Conservation (phyloP, 2,329 filamentous ascomycete genomes). For the Curvularia hawaiiensis region DNA sequence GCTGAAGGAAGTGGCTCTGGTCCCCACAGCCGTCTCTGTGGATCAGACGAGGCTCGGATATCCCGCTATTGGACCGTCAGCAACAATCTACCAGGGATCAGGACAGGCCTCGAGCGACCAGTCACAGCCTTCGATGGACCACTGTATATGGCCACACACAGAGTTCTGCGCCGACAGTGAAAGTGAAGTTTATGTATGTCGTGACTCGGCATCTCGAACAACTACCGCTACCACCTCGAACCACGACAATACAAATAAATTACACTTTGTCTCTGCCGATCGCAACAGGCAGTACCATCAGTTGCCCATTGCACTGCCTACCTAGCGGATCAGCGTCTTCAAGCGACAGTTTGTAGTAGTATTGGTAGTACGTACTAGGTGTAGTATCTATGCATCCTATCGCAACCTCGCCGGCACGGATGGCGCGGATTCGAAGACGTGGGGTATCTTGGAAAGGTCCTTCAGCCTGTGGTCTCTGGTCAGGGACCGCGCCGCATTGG, state of each 20-base stretch:
- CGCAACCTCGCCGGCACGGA: constrained; percentile 1
- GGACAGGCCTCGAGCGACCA: constrained; percentile 2
- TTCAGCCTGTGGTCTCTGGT: constrained; percentile 7
- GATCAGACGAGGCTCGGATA: constrained; percentile 8
- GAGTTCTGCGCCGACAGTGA: not conserved
- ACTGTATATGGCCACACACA: not conserved
- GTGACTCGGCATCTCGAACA: not conserved
- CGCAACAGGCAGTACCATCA: constrained; percentile 6
- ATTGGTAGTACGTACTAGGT: not conserved
- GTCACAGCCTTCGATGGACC: not conserved
- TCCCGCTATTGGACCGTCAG: constrained; percentile 15
- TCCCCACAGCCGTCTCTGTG: constrained; percentile 3
- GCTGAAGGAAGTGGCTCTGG: constrained; percentile 6
- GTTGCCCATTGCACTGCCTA: constrained; percentile 7
- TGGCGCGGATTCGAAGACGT: constrained; percentile 1
- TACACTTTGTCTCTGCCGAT: not conserved
- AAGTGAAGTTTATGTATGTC: not conserved
- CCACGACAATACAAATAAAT: not conserved
- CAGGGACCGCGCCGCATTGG: constrained; percentile 9
- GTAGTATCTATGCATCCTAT: not conserved
- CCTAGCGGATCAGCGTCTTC: not conserved
- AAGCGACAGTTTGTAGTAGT: constrained; percentile 5
- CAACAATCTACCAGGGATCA: constrained; percentile 1
- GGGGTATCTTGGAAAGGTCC: constrained; percentile 4
- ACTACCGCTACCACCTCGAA: not conserved